phyloP scores from a whole-genome alignment of 768 basidiomycete species.

The Termitomyces eurrhizus region DNA sequence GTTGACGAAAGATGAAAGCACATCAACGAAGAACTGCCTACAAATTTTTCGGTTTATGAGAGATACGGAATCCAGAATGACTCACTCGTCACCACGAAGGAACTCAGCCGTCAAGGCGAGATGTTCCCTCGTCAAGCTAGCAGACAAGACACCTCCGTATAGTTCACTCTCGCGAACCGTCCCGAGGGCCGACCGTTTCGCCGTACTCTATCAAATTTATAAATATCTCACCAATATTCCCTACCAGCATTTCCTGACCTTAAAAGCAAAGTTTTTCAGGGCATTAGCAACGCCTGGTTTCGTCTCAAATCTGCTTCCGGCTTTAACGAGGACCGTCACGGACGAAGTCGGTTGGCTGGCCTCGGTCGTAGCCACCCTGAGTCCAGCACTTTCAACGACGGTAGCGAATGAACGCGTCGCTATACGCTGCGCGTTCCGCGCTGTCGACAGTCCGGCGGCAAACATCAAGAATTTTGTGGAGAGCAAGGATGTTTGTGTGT shows the following conservation, averaged over 20 bases:
- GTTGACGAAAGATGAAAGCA: conserved; percentile 80
- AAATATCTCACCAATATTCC: not conserved
- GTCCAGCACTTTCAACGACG: conserved; percentile 71
- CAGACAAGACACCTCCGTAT: conserved; percentile 86
- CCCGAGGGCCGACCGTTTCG: conserved; percentile 81
- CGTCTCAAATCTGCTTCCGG: conserved; percentile 84
- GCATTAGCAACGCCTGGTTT: conserved; percentile 90
- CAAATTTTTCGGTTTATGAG: not conserved
- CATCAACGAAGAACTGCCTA: conserved; percentile 87
- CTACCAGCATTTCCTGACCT: conserved; percentile 47
- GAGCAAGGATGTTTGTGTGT: conserved; percentile 22
- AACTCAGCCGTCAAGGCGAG: conserved; percentile 94
- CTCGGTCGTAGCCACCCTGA: conserved; percentile 86
- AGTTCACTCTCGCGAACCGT: conserved; percentile 91
- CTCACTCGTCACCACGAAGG: conserved; percentile 92
- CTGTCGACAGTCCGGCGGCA: conserved; percentile 54
- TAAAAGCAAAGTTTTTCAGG: conserved; percentile 98
- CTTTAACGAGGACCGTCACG: conserved; percentile 89
- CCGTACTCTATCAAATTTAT: conserved; percentile 60
- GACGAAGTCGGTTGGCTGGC: conserved; percentile 78
- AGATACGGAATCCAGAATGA: conserved; percentile 19
- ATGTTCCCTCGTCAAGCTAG: conserved; percentile 84
- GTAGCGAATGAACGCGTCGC: conserved; percentile 77
- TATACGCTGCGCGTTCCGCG: conserved; percentile 53
- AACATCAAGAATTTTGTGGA: conserved; percentile 46